A percentile compares a stretch with the other conserved stretches of the same genome.
Evolutionary conservation across 179 eudicot species (phyloP).

Genomic region (Camellia oleifera): DNA sequence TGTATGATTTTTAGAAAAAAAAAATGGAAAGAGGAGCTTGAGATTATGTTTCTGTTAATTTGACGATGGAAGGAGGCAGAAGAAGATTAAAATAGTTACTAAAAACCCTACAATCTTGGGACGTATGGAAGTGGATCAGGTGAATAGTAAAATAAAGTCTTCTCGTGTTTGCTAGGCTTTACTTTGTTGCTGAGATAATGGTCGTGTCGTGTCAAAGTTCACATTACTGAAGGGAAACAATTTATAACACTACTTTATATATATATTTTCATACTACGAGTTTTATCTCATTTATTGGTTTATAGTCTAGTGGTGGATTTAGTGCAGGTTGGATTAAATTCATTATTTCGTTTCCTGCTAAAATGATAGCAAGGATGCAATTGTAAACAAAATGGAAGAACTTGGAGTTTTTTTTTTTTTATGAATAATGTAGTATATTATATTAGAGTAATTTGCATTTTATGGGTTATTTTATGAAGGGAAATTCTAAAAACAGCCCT

Average conservation of each 20-base stretch:
- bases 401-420: neutral
- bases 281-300: neutral
- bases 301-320: neutral
- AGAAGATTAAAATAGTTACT: neutral
- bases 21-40: neutral
- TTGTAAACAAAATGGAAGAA: neutral
- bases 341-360: neutral
- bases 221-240: too few species aligned
- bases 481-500: too few species aligned
- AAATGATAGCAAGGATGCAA: constrained; percentile 2
- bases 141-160: neutral
- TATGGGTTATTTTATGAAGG: neutral
- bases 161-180: neutral
- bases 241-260: neutral
- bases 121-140: too few species aligned
- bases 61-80: neutral
- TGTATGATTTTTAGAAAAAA: neutral
- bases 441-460: neutral
- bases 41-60: neutral
- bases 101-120: neutral
- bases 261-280: neutral
- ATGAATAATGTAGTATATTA: neutral
- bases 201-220: neutral
- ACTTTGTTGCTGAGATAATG: neutral
- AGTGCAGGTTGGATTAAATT: neutral